Evolutionary conservation across 345 rosid genomes (phyloP).

Genomic region (Brassica nigra): DNA sequence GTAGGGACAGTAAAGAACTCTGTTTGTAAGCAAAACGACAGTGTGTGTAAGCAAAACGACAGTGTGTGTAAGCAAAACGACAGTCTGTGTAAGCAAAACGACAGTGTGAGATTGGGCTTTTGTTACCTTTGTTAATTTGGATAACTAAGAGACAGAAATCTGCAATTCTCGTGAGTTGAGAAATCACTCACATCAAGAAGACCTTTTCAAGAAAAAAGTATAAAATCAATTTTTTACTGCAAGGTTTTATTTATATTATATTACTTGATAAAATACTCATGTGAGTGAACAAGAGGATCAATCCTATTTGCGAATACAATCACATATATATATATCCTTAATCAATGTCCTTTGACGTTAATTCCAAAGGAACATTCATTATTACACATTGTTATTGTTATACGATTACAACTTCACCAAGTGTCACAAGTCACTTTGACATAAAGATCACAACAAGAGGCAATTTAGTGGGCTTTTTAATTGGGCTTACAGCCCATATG

Average conservation of each 20-base stretch:
- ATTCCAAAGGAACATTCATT: constrained; percentile 2
- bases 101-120: constrained; percentile 29
- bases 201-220: background rate
- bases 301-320: background rate
- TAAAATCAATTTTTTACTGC: constrained; percentile 8
- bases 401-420: background rate
- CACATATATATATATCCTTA: background rate
- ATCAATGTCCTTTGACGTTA: constrained; percentile 18
- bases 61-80: background rate
- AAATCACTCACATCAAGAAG: constrained; percentile 24
- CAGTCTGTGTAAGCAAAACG: background rate
- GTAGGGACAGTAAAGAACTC: constrained; percentile 9
- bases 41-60: background rate
- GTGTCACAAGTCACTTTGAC: constrained; percentile 22
- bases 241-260: background rate
- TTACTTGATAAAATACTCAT: background rate
- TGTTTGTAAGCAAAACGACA: background rate
- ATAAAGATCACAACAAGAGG: background rate
- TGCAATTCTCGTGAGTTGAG: constrained; percentile 36
- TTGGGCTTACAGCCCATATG: background rate
- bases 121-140: constrained; percentile 18
- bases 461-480: background rate
- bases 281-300: constrained; percentile 7
- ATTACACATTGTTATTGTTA: background rate
- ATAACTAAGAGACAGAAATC: background rate